Percentiles rank a stretch among this genome's conserved stretches.
phyloP scores from a whole-genome alignment of 1,284 basidiomycete species.

The Ganoderma leucocontextum region DNA sequence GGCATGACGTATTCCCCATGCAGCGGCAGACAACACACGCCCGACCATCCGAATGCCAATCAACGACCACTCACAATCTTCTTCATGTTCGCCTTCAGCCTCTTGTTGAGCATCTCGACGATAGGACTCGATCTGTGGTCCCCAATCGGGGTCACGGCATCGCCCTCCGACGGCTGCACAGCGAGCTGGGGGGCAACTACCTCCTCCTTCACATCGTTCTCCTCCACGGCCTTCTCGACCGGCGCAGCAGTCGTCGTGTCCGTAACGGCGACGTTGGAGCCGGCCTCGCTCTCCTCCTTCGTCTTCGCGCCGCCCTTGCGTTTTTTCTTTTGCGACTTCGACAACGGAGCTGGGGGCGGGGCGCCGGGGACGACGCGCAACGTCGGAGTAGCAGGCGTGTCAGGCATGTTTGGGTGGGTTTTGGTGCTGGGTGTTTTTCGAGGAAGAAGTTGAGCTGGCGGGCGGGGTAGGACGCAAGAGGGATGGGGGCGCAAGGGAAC shows the following conservation, averaged over 20 bases:
- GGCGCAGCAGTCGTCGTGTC: conserved; percentile 57
- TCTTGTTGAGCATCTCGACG: conserved; percentile 80
- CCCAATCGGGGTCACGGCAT: conserved; percentile 50
- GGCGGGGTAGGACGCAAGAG: not conserved
- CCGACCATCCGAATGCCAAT: conserved; percentile 1
- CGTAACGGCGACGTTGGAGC: conserved; percentile 44
- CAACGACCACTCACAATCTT: conserved; percentile 73
- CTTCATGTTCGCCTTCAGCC: conserved; percentile 78
- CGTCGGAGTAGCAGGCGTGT: conserved; percentile 44
- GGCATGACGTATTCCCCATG: conserved; percentile 28
- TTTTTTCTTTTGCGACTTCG: conserved; percentile 75
- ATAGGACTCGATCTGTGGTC: conserved; percentile 67
- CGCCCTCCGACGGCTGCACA: conserved; percentile 49
- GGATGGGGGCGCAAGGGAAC: conserved; percentile 15
- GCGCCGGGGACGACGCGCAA: conserved; percentile 77
- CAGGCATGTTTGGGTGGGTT: conserved; percentile 51
- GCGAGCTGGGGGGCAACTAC: conserved; percentile 56
- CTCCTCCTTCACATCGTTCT: conserved; percentile 57
- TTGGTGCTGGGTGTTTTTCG: not conserved
- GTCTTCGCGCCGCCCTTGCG: conserved; percentile 61
- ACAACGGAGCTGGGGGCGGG: conserved; percentile 60
- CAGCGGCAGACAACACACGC: conserved; percentile 10
- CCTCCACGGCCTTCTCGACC: conserved; percentile 59
- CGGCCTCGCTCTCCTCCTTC: conserved; percentile 35
- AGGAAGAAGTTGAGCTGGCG: conserved; percentile 14